These are phyloP conservation scores for Psilocybe cyanescens DNA, from an alignment of 768 basidiomycete genomes.

Conservation along the genomic window DNA sequence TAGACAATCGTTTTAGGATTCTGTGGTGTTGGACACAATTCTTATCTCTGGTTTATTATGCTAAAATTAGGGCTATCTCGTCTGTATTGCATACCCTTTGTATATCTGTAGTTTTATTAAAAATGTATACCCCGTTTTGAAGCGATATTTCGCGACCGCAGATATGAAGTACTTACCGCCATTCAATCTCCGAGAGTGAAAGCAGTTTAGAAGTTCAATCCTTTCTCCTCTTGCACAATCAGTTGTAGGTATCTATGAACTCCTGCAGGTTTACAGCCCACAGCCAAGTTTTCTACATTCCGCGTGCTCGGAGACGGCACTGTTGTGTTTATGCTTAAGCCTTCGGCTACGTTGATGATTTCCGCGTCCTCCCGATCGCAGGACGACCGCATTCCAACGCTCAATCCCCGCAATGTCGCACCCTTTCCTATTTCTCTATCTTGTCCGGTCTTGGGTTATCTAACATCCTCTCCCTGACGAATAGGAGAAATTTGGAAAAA, in stretches of 20 bases:
- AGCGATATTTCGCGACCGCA: background rate
- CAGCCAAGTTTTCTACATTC: too few relatives aligned
- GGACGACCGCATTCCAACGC: slow-evolving; percentile 4
- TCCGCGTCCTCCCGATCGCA: background rate
- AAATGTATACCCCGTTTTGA: background rate
- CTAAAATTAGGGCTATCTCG: background rate
- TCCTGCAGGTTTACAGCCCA: too few relatives aligned
- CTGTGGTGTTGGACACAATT: background rate
- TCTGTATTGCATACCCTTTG: background rate
- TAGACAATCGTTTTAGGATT: background rate
- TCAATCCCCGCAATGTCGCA: slow-evolving; percentile 14
- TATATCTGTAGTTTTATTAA: background rate
- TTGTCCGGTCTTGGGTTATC: background rate
- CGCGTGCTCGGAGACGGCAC: background rate
- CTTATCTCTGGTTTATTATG: background rate
- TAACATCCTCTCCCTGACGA: background rate
- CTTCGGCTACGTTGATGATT: background rate
- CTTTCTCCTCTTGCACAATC: background rate
- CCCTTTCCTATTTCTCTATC: background rate
- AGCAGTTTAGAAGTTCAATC: background rate
- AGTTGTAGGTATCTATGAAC: too few relatives aligned
- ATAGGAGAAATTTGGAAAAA: background rate
- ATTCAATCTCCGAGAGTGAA: slow-evolving; percentile 9
- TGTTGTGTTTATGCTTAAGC: background rate
- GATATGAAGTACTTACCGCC: background rate